phyloP scores from a whole-genome alignment of 441 rosid species.

The Erysimum cheiri region DNA sequence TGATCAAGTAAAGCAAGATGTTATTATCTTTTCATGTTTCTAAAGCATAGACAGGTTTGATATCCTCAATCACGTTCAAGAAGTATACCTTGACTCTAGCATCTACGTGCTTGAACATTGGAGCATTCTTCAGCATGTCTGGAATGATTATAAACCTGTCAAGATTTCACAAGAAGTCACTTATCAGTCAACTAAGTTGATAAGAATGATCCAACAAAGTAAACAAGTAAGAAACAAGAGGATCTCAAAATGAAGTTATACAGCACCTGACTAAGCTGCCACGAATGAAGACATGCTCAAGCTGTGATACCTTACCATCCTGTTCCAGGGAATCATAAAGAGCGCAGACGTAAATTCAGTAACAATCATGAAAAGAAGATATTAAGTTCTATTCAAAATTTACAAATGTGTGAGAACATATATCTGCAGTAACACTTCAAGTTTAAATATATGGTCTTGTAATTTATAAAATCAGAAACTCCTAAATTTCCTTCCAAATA shows the following conservation, averaged over 20 bases:
- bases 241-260: neutral
- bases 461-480: no score
- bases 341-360: neutral
- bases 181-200: neutral
- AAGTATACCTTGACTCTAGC: constrained; percentile 77
- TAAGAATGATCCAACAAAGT: constrained; percentile 6
- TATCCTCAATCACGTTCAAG: neutral
- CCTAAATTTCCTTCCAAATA: no score
- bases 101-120: constrained; percentile 95
- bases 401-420: neutral
- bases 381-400: neutral
- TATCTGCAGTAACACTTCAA: neutral
- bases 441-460: no score
- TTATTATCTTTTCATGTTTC: constrained; percentile 7
- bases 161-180: constrained; percentile 24
- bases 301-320: constrained; percentile 98
- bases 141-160: constrained; percentile 97
- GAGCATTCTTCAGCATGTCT: constrained; percentile 97
- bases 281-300: constrained; percentile 94
- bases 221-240: constrained; percentile 19
- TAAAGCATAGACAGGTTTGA: constrained; percentile 5
- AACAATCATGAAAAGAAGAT: constrained; percentile 7
- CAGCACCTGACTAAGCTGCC: constrained; percentile 96
- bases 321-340: constrained; percentile 34
- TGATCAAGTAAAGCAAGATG: constrained; percentile 22